Evolutionary conservation across 352 stramenopile genomes (phyloP).

Genomic region (Pythium dissotocum): DNA sequence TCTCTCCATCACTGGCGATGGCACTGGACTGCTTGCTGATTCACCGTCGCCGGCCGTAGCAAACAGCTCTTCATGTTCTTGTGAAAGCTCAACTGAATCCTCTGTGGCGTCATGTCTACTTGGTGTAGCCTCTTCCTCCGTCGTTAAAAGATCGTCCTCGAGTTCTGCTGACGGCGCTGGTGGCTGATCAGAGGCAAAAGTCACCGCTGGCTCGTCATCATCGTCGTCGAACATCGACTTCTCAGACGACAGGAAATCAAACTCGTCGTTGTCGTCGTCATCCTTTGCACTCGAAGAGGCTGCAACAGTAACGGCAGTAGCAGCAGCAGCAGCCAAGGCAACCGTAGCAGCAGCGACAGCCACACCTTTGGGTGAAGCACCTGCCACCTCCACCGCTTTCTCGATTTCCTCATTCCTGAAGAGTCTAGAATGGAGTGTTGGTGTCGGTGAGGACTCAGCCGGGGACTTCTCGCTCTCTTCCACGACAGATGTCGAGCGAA

Average conservation of each 20-base stretch:
- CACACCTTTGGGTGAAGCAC: background rate
- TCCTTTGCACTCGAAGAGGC: background rate
- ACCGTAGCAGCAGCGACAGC: background rate
- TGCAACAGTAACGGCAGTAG: background rate
- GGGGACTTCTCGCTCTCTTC: background rate
- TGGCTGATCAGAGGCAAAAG: background rate
- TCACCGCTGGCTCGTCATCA: background rate
- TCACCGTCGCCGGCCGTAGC: background rate
- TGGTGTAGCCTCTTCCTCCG: background rate
- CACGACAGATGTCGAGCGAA: background rate
- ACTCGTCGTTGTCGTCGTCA: conserved; percentile 26
- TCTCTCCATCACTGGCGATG: background rate
- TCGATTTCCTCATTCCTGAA: conserved; percentile 5
- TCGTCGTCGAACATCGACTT: conserved; percentile 25
- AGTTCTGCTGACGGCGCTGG: background rate
- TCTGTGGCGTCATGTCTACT: background rate
- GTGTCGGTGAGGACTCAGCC: background rate
- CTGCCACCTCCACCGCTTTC: background rate
- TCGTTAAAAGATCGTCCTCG: background rate
- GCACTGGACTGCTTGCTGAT: background rate
- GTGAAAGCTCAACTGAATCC: background rate
- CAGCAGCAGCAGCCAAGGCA: background rate
- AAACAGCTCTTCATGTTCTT: background rate
- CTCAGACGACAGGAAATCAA: conserved; percentile 39
- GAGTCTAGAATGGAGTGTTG: conserved; percentile 13